phyloP scores from a whole-genome alignment of 2,329 filamentous ascomycete genomes.

The Epichloe festucae region DNA sequence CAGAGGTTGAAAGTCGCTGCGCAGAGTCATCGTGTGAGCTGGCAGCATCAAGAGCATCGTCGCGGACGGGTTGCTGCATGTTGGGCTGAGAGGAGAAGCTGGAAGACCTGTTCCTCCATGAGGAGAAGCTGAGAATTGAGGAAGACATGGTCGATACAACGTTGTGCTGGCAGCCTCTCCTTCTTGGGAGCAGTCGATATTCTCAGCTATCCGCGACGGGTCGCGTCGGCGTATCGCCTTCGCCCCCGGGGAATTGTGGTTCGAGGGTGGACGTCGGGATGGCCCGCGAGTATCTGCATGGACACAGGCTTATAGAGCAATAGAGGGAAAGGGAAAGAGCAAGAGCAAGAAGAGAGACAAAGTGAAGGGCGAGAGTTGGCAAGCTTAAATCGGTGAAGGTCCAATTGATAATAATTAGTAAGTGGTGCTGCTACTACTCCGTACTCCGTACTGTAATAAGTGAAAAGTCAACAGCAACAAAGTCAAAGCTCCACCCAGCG shows the following conservation, averaged over 20 bases:
- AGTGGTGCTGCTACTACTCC: neutral
- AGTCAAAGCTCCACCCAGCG: neutral
- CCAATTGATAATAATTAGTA: neutral
- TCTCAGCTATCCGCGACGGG: constrained; percentile 10
- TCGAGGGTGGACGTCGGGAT: neutral
- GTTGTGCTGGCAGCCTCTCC: neutral
- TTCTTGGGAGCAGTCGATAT: constrained; percentile 5
- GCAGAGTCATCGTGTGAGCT: constrained; percentile 10
- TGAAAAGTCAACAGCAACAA: neutral
- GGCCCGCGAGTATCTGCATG: neutral
- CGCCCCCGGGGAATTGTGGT: neutral
- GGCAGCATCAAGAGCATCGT: constrained; percentile 15
- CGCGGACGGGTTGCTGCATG: constrained; percentile 12
- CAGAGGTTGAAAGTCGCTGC: constrained; percentile 26
- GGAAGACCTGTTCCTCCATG: constrained; percentile 32
- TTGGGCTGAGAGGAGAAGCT: constrained; percentile 23
- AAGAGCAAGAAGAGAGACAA: neutral
- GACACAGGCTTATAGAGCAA: neutral
- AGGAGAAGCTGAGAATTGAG: constrained; percentile 31
- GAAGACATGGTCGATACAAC: constrained; percentile 28
- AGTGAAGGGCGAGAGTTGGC: neutral
- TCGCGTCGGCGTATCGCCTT: constrained; percentile 8
- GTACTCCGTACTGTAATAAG: neutral
- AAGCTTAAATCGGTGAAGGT: neutral
- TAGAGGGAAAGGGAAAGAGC: neutral